phyloP scores from a whole-genome alignment of 257 asterid genomes.

The Cordia subcordata region DNA sequence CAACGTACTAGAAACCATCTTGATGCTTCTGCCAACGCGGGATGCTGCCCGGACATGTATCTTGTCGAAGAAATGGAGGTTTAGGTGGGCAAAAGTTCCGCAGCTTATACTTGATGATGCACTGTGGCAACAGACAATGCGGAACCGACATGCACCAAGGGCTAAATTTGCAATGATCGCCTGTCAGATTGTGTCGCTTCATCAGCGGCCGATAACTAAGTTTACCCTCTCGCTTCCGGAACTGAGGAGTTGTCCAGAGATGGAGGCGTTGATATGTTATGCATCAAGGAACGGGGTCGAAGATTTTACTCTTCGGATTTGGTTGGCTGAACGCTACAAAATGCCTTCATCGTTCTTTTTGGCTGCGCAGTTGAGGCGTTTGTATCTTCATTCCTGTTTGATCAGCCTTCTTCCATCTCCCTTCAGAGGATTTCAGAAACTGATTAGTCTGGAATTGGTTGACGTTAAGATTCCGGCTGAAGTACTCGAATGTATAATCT shows the following conservation, averaged over 20 bases:
- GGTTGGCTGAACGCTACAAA: neutral
- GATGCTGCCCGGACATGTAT: conserved; percentile 27
- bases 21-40: conserved; percentile 8
- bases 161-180: neutral
- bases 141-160: neutral
- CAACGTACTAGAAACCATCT: conserved; percentile 11
- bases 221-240: conserved; percentile 14
- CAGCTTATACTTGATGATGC: conserved; percentile 1
- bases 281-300: conserved; percentile 12
- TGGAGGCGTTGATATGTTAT: conserved; percentile 13
- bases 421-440: conserved; percentile 16
- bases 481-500: conserved; percentile 9
- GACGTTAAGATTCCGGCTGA: conserved; percentile 3
- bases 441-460: neutral
- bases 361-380: neutral
- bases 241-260: conserved; percentile 9
- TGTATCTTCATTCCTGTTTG: conserved; percentile 5
- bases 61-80: conserved; percentile 24
- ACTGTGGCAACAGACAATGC: neutral
- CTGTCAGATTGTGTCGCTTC: conserved; percentile 12
- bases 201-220: conserved; percentile 13
- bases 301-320: conserved; percentile 1
- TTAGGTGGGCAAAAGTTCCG: conserved; percentile 12
- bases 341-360: conserved; percentile 19
- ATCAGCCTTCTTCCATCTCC: conserved; percentile 4